Base-by-base conservation (phyloP, 2,329 filamentous ascomycete species). In the Drechslerella stenobrocha region DNA sequence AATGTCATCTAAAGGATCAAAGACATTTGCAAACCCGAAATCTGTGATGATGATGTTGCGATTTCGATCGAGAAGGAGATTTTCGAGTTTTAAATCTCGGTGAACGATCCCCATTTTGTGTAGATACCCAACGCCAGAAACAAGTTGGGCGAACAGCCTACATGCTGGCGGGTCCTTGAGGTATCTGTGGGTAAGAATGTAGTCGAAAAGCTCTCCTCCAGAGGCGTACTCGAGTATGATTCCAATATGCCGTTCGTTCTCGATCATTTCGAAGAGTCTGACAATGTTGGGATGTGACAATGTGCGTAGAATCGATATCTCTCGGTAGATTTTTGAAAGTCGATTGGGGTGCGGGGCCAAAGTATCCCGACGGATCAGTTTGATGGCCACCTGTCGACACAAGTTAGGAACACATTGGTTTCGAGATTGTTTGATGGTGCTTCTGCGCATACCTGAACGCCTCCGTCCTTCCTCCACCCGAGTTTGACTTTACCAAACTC, bases 31-130 rank as follows among this genome's bases (percentile, higher is more conserved):
- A 76, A 98, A 98, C 15, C 93, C 93, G 77, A 98, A 98, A 78
- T 98, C 93, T 13, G 93, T 98, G 75, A 98, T 98, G 78, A 98
- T 98, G 75, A 98, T 97, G 79, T 98, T 98, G 70, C 90, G 87
- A 75, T 98, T 96, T 70, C 92, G 87, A 77, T 98, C 93, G 52
- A 98, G 82, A 34, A 98, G 82, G 73, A 98, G 77, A 75, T 98
- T 98, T 78, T 98, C 93, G 46, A 98, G 81, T 78, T 98, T 98
- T 71, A 98, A 79, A 78, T 98, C 93, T 74, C 93, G 87, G 76
- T 98, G 93, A 11, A 98, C 93, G 72, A 98, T 98, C 69, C 93
- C 93, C 79, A 96, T 97, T 78, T 96, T 96, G 79, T 98, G 93
- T 63, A 98, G 80, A 77, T 98, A 98, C 32, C 93, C 93, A 8